phyloP scores from a whole-genome alignment of 768 basidiomycete genomes.

The Psilocybe sp. region DNA sequence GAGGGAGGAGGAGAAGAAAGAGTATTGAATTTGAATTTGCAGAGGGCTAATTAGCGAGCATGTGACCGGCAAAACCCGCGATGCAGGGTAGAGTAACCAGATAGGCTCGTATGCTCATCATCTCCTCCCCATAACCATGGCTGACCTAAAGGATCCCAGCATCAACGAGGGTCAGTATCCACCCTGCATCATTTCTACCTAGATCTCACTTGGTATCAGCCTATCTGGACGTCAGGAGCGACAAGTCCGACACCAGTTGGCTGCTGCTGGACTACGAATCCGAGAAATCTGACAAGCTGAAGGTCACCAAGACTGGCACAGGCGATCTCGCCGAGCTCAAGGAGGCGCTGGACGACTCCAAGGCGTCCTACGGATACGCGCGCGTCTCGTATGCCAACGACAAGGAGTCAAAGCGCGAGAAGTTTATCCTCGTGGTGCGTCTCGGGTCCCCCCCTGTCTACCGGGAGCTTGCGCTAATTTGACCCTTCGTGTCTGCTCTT shows the following conservation, averaged over 20 bases:
- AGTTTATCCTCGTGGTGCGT: conserved; percentile 74
- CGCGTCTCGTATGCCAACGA: conserved; percentile 85
- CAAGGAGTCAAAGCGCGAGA: conserved; percentile 83
- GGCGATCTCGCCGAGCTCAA: conserved; percentile 80
- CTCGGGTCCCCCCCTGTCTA: conserved; percentile 10
- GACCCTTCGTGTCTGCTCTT: conserved; percentile 3
- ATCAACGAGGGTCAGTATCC: conserved; percentile 64
- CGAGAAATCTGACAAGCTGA: conserved; percentile 79
- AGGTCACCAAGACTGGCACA: conserved; percentile 73
- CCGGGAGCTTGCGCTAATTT: conserved; percentile 16
- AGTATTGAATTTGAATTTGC: not conserved
- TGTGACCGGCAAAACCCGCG: conserved; percentile 22
- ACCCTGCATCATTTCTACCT: conserved; percentile 6
- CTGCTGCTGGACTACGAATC: conserved; percentile 85
- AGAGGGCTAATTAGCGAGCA: conserved; percentile 1
- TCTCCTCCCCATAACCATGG: conserved; percentile 44
- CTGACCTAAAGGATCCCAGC: conserved; percentile 71
- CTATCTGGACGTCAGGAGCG: conserved; percentile 81
- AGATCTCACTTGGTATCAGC: conserved; percentile 47
- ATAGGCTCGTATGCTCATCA: not conserved
- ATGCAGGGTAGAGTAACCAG: not conserved
- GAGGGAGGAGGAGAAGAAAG: conserved; percentile 1
- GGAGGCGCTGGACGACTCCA: conserved; percentile 64
- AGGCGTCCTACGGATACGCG: conserved; percentile 81
- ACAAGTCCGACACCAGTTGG: conserved; percentile 90